Base-by-base conservation (phyloP, 2,329 filamentous ascomycete species). In the Microcyclospora tardicrescens region DNA sequence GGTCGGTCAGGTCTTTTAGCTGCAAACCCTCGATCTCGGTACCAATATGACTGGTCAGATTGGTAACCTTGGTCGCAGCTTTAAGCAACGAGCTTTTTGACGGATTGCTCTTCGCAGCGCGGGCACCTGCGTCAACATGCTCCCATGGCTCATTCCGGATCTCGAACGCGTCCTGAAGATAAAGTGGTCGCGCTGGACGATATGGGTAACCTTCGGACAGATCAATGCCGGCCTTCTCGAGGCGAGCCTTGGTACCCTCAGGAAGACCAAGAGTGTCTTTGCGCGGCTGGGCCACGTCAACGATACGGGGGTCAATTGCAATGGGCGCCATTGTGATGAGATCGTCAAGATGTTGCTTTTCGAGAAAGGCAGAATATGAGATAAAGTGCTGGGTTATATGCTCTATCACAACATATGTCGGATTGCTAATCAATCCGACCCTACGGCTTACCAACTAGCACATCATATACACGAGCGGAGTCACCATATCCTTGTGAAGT, bases 181-280 rank as follows among this genome's bases (percentile, higher is more conserved):
- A 84, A 1, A 84, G 61, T 0, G 81, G 80, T 35, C 69, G 68
- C 0, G 74, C 70, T 1, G 79, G 79, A 0, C 79, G 72, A 49
- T 84, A 83, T 0, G 81, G 81, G 46, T 84, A 84, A 0, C 80
- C 81, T 1, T 73, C 61, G 1, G 76, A 79, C 2, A 84, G 64
- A 52, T 85, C 78, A 38, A 84, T 70, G 1, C 76, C 79, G 0
- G 77, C 78, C 44, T 80, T 82, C 47, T 75, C 72, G 0, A 84
- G 65, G 3, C 80, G 69, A 35, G 67, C 62, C 1, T 68, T 66
- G 1, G 79, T 63, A 1, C 71, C 49, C 9, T 66, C 66, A 2
- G 81, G 81, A 6, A 84, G 63, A 1, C 66, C 68, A 1, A 85
- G 64, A 0, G 62, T 76, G 52, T 83, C 77, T 50, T 82, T 84